Evolutionary conservation across 352 stramenopile genomes (phyloP), one percentile per base, ranked within the genome.

Genomic region (Phytopythium litorale): DNA sequence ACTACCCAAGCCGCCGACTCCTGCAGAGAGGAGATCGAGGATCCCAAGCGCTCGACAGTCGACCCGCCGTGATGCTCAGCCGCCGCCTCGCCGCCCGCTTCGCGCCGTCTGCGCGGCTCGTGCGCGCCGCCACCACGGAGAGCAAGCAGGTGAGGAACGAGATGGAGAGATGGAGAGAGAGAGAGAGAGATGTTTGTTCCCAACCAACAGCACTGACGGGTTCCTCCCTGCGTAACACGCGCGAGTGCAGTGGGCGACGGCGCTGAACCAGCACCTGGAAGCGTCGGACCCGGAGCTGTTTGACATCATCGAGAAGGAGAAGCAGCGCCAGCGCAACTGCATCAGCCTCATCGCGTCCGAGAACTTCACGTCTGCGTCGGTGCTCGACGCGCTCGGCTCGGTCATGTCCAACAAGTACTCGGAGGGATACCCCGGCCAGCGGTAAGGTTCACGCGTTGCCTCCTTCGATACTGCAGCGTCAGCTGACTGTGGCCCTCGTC

Each of bases 371-470:
- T 98, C 89, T 7, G 90, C 89, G 52, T 88, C 97, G 16, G 98
- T 99, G 37, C 89, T 99, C 65, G 94, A 99, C 72, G 96, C 96
- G 15, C 78, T 99, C 35, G 98, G 98, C 35, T 99, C 94, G 11
- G 93, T 99, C 61, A 96, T 99, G 80, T 98, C 90, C 35, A 99
- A 99, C 84, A 99, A 99, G 81, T 98, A 98, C 81, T 97, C 89
- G 88, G 96, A 98, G 68, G 96, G 94, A 0, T 99, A 99, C 85
- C 97, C 97, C 9, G 96, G 94, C 35, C 75, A 84, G 65, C 84
- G 87, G 46, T 52, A 25, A 32, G 28, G 1, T 4, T 32, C 5
- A 7, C 45, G 60, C 4, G 16, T 16, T 15, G 9, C 11, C 19
- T 48, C 42, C 4, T 7, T 46, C 15, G 40, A 19, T 46, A n/a